phyloP scores from a whole-genome alignment of 108 stramenopile species.

The Parietichytrium sp. region DNA sequence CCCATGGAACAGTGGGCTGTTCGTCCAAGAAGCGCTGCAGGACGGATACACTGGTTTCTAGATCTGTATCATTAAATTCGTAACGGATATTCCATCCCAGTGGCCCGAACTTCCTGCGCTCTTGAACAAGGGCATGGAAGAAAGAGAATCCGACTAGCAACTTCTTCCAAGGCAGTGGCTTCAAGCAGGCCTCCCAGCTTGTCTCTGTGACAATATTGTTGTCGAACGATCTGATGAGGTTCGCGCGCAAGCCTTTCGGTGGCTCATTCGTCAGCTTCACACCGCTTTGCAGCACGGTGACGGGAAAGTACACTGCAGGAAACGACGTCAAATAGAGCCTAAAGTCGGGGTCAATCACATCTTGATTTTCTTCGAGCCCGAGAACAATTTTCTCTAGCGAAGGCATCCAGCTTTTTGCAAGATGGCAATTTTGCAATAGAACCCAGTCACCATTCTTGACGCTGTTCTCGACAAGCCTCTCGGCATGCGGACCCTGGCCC shows the following conservation, averaged over 20 bases:
- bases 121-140: slow-evolving; percentile 70
- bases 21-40: slow-evolving; percentile 62
- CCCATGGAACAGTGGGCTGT: slow-evolving; percentile 63
- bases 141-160: slow-evolving; percentile 58
- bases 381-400: slow-evolving; percentile 53
- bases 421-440: slow-evolving; percentile 61
- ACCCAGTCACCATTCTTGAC: slow-evolving; percentile 54
- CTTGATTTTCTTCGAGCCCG: slow-evolving; percentile 45
- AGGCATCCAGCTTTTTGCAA: slow-evolving; percentile 65
- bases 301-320: slow-evolving; percentile 65
- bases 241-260: slow-evolving; percentile 55
- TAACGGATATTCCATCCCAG: slow-evolving; percentile 71
- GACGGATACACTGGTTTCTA: slow-evolving; percentile 61
- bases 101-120: slow-evolving; percentile 69
- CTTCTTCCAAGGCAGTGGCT: slow-evolving; percentile 54
- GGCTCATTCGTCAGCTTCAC: slow-evolving; percentile 61
- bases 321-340: slow-evolving; percentile 63
- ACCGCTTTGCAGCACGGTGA: slow-evolving; percentile 58
- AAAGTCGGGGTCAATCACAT: slow-evolving; percentile 57
- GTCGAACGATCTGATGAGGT: slow-evolving; percentile 54
- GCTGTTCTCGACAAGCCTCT: slow-evolving; percentile 49
- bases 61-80: slow-evolving; percentile 68
- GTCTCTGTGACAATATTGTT: slow-evolving; percentile 60
- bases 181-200: slow-evolving; percentile 49
- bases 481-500: slow-evolving; percentile 66